Base-by-base conservation (phyloP, 768 basidiomycete genomes). In the Tylopilus felleus region DNA sequence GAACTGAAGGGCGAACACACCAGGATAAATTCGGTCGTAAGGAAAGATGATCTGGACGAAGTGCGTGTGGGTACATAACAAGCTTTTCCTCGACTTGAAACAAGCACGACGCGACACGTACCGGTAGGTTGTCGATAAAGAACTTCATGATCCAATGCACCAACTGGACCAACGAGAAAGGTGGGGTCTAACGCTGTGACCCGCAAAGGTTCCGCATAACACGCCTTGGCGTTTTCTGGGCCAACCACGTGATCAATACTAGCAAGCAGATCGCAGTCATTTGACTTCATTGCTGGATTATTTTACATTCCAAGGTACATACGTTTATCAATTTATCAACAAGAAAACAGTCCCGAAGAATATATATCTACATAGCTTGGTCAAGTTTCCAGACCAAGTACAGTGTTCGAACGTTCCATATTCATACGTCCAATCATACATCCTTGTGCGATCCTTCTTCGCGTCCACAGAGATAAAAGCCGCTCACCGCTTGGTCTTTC, bases 11-110 rank as follows among this genome's bases (percentile, higher is more conserved):
- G 23, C 17, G 23, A 58, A 66, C 80, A 57, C 59, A 90, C 94
- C 94, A 68, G 94, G 94, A 71, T 97, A 98, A 65, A 98, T 93
- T 67, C 91, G 84, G 77, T 93, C 90, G 68, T 93, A 93, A 72
- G 91, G 92, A 70, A 95, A 93, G 66, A 93, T 79, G 62, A 95
- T 85, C 91, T 92, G 60, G 23, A 27, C 8, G 12, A 23, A 43
- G 33, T 38, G 22, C 10, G 27, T 29, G 50, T 47, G 23, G 49
- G 29, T 23, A 51, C n/a, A 53, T 19, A 5, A 47, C 17, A 22
- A 36, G 14, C 25, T 31, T 7, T 28, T 25, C 3, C 31, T 23
- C 25, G 9, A 22, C 4, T 2, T 31, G 8, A 35, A 38, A 39
- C 14, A 29, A 16, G 33, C 8, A 31, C 3, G 21, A 50, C 29